These are phyloP conservation scores for Penicillium goetzii DNA, from an alignment of 495 filamentous ascomycete species.

Conservation along the genomic window DNA sequence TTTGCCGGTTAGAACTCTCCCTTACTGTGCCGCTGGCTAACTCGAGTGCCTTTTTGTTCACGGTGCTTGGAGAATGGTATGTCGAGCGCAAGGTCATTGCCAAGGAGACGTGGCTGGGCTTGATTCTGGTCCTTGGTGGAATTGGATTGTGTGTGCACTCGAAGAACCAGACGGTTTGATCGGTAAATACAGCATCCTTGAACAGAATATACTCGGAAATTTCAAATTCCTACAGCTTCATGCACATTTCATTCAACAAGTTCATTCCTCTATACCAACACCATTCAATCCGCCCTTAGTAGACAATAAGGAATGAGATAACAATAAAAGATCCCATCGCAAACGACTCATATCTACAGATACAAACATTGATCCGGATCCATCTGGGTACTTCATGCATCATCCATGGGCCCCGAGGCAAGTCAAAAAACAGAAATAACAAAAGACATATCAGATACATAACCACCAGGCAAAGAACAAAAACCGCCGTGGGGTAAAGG, in stretches of 20 bases:
- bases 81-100: conserved; percentile 88
- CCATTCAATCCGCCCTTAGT: background rate
- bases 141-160: conserved; percentile 85
- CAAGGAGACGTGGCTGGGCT: conserved; percentile 87
- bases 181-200: background rate
- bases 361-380: conserved; percentile 14
- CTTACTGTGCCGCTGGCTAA: conserved; percentile 95
- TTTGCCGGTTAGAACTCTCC: conserved; percentile 67
- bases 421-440: conserved; percentile 14
- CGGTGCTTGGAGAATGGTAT: conserved; percentile 93
- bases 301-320: background rate
- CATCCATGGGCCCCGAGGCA: conserved; percentile 9
- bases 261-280: conserved; percentile 23
- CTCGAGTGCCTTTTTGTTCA: conserved; percentile 91
- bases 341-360: conserved; percentile 28
- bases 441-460: conserved; percentile 23
- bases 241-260: background rate
- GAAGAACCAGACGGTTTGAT: conserved; percentile 41
- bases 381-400: conserved; percentile 9
- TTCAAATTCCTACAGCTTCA: background rate
- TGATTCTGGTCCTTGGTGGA: conserved; percentile 77
- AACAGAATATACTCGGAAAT: background rate
- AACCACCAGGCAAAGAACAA: conserved; percentile 16
- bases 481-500: conserved; percentile 5
- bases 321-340: background rate